phyloP scores from a whole-genome alignment of 2,329 filamentous ascomycete species.

The Fusarium sp. region DNA sequence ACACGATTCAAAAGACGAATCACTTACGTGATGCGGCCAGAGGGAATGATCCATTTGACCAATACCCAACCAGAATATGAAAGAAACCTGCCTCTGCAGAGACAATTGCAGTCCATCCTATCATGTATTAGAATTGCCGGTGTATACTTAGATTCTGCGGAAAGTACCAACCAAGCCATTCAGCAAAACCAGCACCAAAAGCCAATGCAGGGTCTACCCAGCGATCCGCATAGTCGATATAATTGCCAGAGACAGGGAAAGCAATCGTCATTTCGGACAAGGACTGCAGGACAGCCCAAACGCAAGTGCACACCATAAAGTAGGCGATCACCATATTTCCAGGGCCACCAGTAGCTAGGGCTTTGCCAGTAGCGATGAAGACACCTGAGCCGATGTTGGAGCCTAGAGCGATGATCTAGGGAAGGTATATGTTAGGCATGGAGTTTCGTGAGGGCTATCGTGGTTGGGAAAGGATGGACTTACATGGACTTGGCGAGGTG shows the following conservation, averaged over 20 bases:
- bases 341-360: conserved; percentile 32
- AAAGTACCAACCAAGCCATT: conserved; percentile 32
- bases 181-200: conserved; percentile 38
- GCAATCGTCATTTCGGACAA: conserved; percentile 37
- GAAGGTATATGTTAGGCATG: background rate
- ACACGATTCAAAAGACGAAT: background rate
- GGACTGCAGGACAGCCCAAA: conserved; percentile 34
- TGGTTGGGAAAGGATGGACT: background rate
- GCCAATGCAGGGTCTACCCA: conserved; percentile 35
- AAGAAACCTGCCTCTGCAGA: conserved; percentile 35
- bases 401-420: conserved; percentile 32
- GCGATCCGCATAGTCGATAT: conserved; percentile 35
- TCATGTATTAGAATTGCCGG: background rate
- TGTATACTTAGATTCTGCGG: background rate
- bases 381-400: conserved; percentile 37
- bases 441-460: background rate
- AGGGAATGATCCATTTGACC: conserved; percentile 24
- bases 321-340: conserved; percentile 36
- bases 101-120: conserved; percentile 35
- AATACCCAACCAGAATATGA: conserved; percentile 21
- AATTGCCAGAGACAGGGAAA: conserved; percentile 34
- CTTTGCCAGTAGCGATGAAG: conserved; percentile 35
- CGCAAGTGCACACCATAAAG: conserved; percentile 31
- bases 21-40: conserved; percentile 15
- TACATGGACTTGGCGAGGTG: conserved; percentile 37